Base-by-base conservation (phyloP, 768 basidiomycete genomes). In the Cantharellus cinnabarinus region DNA sequence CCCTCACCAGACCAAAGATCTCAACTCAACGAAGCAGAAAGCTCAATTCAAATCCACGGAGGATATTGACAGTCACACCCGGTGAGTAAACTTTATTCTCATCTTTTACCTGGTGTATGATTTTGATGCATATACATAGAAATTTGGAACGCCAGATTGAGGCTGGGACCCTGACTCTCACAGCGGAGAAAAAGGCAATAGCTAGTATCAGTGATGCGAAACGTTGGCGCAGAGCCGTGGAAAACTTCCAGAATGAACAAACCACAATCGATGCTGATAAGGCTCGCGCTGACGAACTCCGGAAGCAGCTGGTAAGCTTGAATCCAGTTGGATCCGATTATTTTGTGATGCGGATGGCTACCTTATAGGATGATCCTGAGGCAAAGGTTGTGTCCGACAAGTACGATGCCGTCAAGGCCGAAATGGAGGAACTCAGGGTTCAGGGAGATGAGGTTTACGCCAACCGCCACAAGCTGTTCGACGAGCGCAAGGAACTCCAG, bases 121-220 rank as follows among this genome's bases (percentile, higher is more conserved):
- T 7, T 37, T 14, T 52, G 51, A 34, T n/a, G 4, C 59, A 20
- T 2, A 52, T 41, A 41, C 60, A 44, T 66, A 93, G 89, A 65
- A 75, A 82, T 62, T 74, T 95, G 61, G 88, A 98, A 56, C 83
- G 79, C 67, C 86, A 90, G 68, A 82, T 99, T 58, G 94, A 98
- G 67, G 88, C 88, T 3, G 94, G 94, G 35, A 79, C 66, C 60
- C 76, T 99, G 77, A 95, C 89, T 68, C 76, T 98, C 60, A 90
- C 82, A 37, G 93, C 95, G 59, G 95, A 99, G 71, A 97, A 95
- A 72, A 83, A 89, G 57, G 87, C 91, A 3, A 76, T 99, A n/a
- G 77, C 79, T 63, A 94, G 98, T 65, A 94, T 99, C 62, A 79
- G 76, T 62, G 75, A 77, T 50, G 72, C 75, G 62, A 87, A 79